Evolutionary conservation across 106 monocot species (phyloP).

Genomic region (Dendrobium huoshanense): DNA sequence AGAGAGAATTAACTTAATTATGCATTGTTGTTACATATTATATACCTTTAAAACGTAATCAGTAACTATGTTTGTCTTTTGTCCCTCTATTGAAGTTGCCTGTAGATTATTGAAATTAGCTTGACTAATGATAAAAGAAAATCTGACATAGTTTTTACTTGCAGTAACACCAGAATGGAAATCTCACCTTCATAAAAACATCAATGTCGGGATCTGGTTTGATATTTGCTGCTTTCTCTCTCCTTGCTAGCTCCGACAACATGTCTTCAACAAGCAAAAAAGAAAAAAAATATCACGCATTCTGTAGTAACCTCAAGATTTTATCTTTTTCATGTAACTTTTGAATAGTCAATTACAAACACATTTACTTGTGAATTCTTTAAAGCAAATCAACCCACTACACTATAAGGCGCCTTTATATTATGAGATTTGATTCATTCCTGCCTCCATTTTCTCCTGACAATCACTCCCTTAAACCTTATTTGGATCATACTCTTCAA

Average conservation of each 20-base stretch:
- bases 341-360: too few relatives aligned
- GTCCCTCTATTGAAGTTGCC: slow-evolving; percentile 32
- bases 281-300: background rate
- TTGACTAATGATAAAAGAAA: background rate
- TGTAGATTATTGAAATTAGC: slow-evolving; percentile 3
- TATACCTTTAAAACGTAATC: slow-evolving; percentile 55
- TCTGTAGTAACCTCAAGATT: too few relatives aligned
- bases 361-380: too few relatives aligned
- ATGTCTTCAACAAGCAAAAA: slow-evolving; percentile 22
- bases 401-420: too few relatives aligned
- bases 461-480: too few relatives aligned
- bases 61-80: slow-evolving; percentile 25
- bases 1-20: background rate
- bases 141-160: background rate
- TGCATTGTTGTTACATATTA: background rate
- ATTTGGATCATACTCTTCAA: too few relatives aligned
- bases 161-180: background rate
- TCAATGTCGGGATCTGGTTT: slow-evolving; percentile 56
- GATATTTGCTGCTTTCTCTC: slow-evolving; percentile 44
- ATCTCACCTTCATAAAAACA: slow-evolving; percentile 47
- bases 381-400: too few relatives aligned
- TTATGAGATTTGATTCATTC: too few relatives aligned
- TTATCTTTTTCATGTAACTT: too few relatives aligned
- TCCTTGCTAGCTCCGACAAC: slow-evolving; percentile 45
- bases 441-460: too few relatives aligned